These are phyloP conservation scores for Didymosphaeria variabile DNA, from an alignment of 2,329 filamentous ascomycete genomes.

Conservation along the genomic window DNA sequence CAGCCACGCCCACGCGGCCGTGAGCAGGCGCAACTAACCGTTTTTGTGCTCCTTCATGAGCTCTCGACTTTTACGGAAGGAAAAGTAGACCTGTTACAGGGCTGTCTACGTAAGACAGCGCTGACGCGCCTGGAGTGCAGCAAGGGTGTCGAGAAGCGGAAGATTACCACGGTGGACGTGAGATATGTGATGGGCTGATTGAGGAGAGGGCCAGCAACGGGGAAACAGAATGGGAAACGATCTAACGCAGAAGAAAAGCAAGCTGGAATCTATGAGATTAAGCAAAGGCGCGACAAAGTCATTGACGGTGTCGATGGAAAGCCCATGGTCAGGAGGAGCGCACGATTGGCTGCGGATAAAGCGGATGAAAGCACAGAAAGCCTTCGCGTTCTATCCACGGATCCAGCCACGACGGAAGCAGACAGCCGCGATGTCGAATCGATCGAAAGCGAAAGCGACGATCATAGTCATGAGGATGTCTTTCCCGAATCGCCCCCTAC, in stretches of 20 bases:
- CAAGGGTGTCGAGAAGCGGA: background rate
- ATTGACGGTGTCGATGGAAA: background rate
- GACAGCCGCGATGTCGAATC: background rate
- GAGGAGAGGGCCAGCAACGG: background rate
- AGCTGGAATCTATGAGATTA: background rate
- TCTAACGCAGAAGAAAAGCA: background rate
- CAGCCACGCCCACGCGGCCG: background rate
- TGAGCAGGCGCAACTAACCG: background rate
- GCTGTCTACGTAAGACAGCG: background rate
- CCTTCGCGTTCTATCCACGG: background rate
- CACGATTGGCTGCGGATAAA: background rate
- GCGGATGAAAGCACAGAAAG: background rate
- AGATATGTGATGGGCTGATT: background rate
- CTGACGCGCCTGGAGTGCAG: background rate
- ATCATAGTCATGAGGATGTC: background rate
- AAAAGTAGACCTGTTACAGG: background rate
- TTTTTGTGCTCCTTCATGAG: background rate
- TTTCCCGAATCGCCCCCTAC: background rate
- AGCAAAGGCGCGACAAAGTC: background rate
- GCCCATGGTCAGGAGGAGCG: conserved; percentile 1
- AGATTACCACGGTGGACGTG: background rate
- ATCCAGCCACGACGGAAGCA: background rate
- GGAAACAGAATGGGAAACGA: background rate
- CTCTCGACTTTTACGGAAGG: background rate
- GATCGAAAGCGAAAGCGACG: background rate